Base-by-base conservation (phyloP, 1,284 basidiomycete species). In the Cutaneotrichosporon cyanovorans region DNA sequence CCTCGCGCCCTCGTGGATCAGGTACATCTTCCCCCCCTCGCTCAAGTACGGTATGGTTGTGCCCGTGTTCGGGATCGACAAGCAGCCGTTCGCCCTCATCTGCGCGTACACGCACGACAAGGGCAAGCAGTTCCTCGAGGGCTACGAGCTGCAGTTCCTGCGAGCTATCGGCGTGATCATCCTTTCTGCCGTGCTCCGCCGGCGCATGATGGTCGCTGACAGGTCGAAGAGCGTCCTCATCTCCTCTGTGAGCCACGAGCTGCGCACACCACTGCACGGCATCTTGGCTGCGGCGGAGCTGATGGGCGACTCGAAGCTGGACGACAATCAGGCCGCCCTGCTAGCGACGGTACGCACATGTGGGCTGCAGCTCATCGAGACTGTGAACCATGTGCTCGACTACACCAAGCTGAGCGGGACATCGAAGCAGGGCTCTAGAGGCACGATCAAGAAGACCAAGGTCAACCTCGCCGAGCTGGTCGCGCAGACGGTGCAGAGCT, bases 391-490 rank as follows among this genome's bases (percentile, higher is more conserved):
- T 61, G 92, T 97, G 6, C 76, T 97, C 31, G 92, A 96, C 68
- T 96, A 93, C 65, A 95, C 91, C 30, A 96, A 96, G 66, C 77
- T 95, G 18, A 91, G 86, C 61, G 89, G 90, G n/a, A 85, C 84
- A 56, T 76, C 82, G 34, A 87, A 85, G 83, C 37, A 40, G 25
- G 18, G 83, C 6, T 33, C 44, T 4, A 34, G 37, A 11, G 30
- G 39, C 7, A 78, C 80, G 41, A 86, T 89, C 50, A 75, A 78
- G 21, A 77, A 78, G n/a, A 77, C 78, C 55, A 79, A 76, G 51
- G 84, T 89, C 46, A 85, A 96, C 68, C 72, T 96, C 51, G 82
- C 88, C 71, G 82, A 85, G 63, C 77, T 97, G 10, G 80, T 95
- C n/a, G 90, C 95, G 71, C 88, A 93, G 62, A 91, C 90, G 1